Percentiles rank a stretch among this genome's conserved stretches.
Evolutionary conservation across 257 asterid species (phyloP).

Genomic region (Lithospermum erythrorhizon): DNA sequence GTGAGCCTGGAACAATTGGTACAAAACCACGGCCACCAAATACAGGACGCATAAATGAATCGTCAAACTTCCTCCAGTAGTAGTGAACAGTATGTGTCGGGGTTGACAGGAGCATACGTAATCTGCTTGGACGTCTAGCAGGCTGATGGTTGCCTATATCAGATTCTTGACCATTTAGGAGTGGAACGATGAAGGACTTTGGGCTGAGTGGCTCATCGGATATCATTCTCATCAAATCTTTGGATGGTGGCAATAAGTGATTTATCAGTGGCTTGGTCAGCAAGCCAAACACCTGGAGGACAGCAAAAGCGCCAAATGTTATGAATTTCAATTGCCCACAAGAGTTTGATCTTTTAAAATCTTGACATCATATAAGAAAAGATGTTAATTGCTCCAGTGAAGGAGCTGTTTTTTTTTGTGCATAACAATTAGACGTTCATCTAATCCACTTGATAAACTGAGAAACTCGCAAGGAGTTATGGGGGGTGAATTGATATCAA

Average conservation of each 20-base stretch:
- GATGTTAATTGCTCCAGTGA: too few relatives aligned
- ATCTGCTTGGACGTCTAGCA: conserved; percentile 47
- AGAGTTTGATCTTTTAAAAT: not conserved
- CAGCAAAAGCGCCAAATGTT: not conserved
- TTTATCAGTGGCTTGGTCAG: conserved; percentile 76
- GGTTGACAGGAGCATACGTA: conserved; percentile 60
- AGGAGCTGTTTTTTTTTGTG: too few relatives aligned
- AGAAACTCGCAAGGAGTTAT: not conserved
- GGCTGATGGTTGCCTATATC: conserved; percentile 15
- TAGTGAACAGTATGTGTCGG: conserved; percentile 74
- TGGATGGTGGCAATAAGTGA: conserved; percentile 46
- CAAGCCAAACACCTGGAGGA: conserved; percentile 78
- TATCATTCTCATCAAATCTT: conserved; percentile 35
- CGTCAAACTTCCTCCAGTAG: conserved; percentile 33
- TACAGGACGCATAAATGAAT: conserved; percentile 34
- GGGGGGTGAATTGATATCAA: too few relatives aligned
- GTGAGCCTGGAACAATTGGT: conserved; percentile 26
- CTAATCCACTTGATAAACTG: not conserved
- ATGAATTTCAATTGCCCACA: not conserved
- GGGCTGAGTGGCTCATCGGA: conserved; percentile 61
- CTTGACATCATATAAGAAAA: too few relatives aligned
- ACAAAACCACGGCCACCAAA: conserved; percentile 41
- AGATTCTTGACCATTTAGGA: conserved; percentile 46
- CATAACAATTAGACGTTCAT: too few relatives aligned
- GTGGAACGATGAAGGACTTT: conserved; percentile 57